Conservation (phyloP, 1,139 yeast genomes). For the Nakaseomyces sp. region DNA sequence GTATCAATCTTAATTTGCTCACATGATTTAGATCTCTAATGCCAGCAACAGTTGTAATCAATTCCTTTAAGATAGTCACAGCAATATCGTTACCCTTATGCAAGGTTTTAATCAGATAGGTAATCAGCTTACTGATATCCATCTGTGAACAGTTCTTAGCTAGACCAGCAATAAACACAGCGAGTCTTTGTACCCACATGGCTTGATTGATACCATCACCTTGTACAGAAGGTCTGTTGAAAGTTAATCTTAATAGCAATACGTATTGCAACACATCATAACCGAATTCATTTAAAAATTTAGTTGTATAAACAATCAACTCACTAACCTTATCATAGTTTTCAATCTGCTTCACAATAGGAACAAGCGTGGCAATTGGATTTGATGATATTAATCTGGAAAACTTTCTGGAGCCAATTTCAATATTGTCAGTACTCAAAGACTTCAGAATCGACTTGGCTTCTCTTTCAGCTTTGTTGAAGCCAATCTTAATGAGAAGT, state of each 20-base stretch:
- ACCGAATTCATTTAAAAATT: conserved; percentile 66
- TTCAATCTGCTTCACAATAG: conserved; percentile 67
- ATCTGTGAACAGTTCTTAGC: conserved; percentile 47
- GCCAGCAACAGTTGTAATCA: conserved; percentile 74
- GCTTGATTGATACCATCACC: conserved; percentile 74
- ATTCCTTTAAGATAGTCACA: conserved; percentile 59
- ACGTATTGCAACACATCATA: conserved; percentile 83
- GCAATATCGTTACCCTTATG: conserved; percentile 55
- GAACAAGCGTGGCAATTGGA: conserved; percentile 68
- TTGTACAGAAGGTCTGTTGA: conserved; percentile 62
- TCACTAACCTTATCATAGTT: conserved; percentile 83
- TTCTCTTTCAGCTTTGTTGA: conserved; percentile 65
- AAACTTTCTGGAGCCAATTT: conserved; percentile 65
- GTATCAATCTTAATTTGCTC: conserved; percentile 45
- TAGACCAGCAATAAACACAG: conserved; percentile 57
- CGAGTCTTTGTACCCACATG: conserved; percentile 75
- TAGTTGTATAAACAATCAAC: conserved; percentile 71
- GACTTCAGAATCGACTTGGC: conserved; percentile 78
- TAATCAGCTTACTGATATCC: conserved; percentile 49
- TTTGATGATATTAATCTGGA: conserved; percentile 72
- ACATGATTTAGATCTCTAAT: conserved; percentile 43
- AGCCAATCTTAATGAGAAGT: conserved; percentile 52
- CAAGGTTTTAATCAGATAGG: conserved; percentile 56
- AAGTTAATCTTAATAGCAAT: conserved; percentile 59
- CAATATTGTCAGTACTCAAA: conserved; percentile 76